Conservation (phyloP, 148 eudicot species). For the Heliamphora exappendiculata region DNA sequence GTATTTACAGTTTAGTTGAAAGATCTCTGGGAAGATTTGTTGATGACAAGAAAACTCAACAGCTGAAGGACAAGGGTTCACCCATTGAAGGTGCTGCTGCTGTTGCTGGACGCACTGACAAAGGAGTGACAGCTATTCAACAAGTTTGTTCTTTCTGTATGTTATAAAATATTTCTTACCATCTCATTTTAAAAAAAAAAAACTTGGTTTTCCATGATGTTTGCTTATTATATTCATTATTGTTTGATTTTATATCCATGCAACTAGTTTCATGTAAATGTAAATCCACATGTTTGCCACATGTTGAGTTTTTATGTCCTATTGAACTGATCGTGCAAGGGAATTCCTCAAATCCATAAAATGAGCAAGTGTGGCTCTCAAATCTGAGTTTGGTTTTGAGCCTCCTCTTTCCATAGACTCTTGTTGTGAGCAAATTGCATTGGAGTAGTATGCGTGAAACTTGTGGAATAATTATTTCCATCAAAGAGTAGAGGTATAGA, state of each 20-base stretch:
- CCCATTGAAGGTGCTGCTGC: constrained; percentile 62
- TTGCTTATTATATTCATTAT: background rate
- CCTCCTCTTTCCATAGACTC: too few relatives aligned
- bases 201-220: too few relatives aligned
- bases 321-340: too few relatives aligned
- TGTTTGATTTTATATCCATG: background rate
- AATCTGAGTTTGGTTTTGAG: too few relatives aligned
- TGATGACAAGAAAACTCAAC: constrained; percentile 73
- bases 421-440: too few relatives aligned
- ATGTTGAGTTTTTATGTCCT: background rate
- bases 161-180: constrained; percentile 19
- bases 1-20: constrained; percentile 57
- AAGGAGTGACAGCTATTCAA: constrained; percentile 81
- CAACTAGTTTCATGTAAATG: background rate
- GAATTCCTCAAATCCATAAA: too few relatives aligned
- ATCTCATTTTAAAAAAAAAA: background rate
- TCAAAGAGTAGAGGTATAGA: too few relatives aligned
- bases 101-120: constrained; percentile 98
- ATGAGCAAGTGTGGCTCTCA: too few relatives aligned
- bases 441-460: too few relatives aligned
- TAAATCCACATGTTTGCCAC: background rate
- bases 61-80: constrained; percentile 64
- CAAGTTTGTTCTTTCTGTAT: constrained; percentile 97
- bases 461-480: too few relatives aligned
- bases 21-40: constrained; percentile 66